phyloP scores from a whole-genome alignment of 1,284 basidiomycete genomes.

The Tetrapyrgos nigripes region DNA sequence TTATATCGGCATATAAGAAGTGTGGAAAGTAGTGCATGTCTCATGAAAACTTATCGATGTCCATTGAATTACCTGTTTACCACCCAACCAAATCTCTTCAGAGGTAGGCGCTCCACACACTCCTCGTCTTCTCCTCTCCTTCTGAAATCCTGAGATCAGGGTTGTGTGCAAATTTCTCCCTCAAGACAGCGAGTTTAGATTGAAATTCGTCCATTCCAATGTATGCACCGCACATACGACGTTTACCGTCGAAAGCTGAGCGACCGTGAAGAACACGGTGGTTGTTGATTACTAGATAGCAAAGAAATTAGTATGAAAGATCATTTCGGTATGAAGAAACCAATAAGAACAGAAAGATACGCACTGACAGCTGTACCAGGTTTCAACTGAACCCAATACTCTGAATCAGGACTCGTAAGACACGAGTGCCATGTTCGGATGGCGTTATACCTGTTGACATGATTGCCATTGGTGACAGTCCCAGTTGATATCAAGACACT shows the following conservation, averaged over 20 bases:
- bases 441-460: constrained; percentile 75
- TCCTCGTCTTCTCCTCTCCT: background rate
- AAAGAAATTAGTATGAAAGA: background rate
- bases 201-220: constrained; percentile 90
- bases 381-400: constrained; percentile 90
- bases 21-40: too few species aligned
- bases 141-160: background rate
- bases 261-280: constrained; percentile 95
- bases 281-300: constrained; percentile 83
- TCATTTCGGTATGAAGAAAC: background rate
- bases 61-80: background rate
- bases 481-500: constrained; percentile 21
- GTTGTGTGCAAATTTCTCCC: constrained; percentile 52
- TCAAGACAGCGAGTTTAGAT: constrained; percentile 76
- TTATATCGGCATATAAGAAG: too few species aligned
- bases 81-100: too few species aligned
- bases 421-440: constrained; percentile 81
- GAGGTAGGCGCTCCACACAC: constrained; percentile 1
- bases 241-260: constrained; percentile 85
- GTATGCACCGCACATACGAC: constrained; percentile 96
- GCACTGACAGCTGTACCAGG: constrained; percentile 87
- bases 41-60: too few species aligned
- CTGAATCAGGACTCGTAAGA: constrained; percentile 81
- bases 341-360: constrained; percentile 33
- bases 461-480: constrained; percentile 15